phyloP scores from a whole-genome alignment of 345 rosid genomes.

The Rhodamnia argentea region DNA sequence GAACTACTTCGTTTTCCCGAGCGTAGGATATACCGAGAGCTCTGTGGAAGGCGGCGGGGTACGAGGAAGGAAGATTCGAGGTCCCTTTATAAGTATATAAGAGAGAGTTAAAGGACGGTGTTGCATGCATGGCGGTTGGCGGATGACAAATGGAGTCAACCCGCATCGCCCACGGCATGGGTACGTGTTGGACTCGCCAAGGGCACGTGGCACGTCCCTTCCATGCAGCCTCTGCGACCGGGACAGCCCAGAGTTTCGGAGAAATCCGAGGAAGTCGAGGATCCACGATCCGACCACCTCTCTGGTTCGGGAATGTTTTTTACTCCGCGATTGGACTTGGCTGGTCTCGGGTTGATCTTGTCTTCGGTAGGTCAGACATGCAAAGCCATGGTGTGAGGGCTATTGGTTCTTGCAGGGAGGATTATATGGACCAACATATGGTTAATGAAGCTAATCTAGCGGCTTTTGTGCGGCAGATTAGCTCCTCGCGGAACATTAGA shows the following conservation, averaged over 20 bases:
- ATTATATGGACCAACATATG: neutral
- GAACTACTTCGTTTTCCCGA: neutral
- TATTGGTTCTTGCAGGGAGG: neutral
- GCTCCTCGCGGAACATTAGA: neutral
- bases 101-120: neutral
- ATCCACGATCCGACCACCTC: neutral
- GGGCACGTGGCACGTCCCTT: neutral
- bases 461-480: neutral
- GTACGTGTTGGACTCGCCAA: neutral
- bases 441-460: neutral
- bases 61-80: neutral
- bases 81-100: neutral
- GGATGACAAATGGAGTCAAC: neutral
- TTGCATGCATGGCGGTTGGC: neutral
- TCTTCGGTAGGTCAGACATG: neutral
- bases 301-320: neutral
- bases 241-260: neutral
- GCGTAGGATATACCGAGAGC: neutral
- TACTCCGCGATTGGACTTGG: neutral
- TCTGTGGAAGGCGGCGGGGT: neutral
- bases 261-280: neutral
- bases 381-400: neutral
- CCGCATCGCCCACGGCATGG: neutral
- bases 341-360: neutral
- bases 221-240: neutral